Evolutionary conservation across 495 filamentous ascomycete species (phyloP).

Genomic region (Neurospora sp.): DNA sequence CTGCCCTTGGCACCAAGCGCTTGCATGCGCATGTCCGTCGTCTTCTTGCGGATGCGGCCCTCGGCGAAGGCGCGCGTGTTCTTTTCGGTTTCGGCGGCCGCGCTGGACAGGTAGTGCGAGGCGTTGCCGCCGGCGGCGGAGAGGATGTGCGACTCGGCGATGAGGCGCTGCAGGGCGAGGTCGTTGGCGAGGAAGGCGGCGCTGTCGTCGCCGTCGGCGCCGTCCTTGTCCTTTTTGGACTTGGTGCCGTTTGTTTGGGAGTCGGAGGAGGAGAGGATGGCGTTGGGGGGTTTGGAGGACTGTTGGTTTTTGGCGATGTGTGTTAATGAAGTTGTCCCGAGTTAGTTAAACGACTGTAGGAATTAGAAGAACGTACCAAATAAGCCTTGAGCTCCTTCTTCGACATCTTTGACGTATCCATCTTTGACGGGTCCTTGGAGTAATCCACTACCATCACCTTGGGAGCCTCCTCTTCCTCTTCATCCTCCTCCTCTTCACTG

Average conservation of each 20-base stretch:
- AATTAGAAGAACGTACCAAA: conserved; percentile 43
- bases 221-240: conserved; percentile 20
- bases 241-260: conserved; percentile 15
- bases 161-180: conserved; percentile 76
- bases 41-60: conserved; percentile 51
- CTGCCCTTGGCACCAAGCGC: conserved; percentile 69
- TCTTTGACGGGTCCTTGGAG: conserved; percentile 16
- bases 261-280: conserved; percentile 12
- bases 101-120: conserved; percentile 20
- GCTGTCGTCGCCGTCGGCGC: conserved; percentile 37
- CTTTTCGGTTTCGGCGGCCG: conserved; percentile 9
- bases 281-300: conserved; percentile 34
- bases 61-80: conserved; percentile 22
- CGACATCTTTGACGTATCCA: conserved; percentile 34
- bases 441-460: conserved; percentile 59
- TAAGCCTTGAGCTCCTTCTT: conserved; percentile 69
- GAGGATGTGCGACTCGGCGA: conserved; percentile 88
- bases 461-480: conserved; percentile 12
- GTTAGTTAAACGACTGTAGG: neutral
- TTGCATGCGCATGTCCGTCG: conserved; percentile 71
- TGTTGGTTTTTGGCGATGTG: conserved; percentile 25
- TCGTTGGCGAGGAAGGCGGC: conserved; percentile 72
- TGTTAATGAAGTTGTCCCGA: conserved; percentile 19
- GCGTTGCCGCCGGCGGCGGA: conserved; percentile 52
- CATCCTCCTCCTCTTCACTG: conserved; percentile 6